phyloP scores from a whole-genome alignment of 441 rosid species.

The Gossypium davidsonii region DNA sequence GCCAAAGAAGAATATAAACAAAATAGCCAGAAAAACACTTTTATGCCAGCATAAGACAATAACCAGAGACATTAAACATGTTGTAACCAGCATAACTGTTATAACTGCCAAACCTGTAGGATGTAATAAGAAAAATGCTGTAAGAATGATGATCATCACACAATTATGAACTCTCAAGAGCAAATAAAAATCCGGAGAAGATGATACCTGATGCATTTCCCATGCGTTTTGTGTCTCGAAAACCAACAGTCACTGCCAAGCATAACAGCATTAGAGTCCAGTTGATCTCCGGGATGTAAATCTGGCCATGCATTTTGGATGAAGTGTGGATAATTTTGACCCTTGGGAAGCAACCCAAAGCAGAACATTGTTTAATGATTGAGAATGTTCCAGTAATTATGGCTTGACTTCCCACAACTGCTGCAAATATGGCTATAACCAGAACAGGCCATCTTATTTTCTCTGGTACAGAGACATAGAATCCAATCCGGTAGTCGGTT shows the following conservation, averaged over 20 bases:
- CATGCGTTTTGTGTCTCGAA: slow-evolving; percentile 66
- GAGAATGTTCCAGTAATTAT: slow-evolving; percentile 80
- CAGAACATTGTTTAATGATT: slow-evolving; percentile 66
- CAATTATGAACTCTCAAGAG: neutral
- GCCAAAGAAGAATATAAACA: slow-evolving; percentile 71
- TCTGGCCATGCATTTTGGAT: slow-evolving; percentile 62
- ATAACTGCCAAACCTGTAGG: slow-evolving; percentile 81
- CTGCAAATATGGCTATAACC: slow-evolving; percentile 66
- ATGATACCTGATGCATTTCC: slow-evolving; percentile 68
- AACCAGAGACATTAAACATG: slow-evolving; percentile 80
- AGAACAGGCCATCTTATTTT: slow-evolving; percentile 71
- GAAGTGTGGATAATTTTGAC: slow-evolving; percentile 81
- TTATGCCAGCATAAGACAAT: slow-evolving; percentile 83
- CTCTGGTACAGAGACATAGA: slow-evolving; percentile 88
- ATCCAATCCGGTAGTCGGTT: slow-evolving; percentile 62
- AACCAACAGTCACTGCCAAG: slow-evolving; percentile 68
- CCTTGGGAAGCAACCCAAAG: slow-evolving; percentile 69
- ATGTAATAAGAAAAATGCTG: slow-evolving; percentile 3
- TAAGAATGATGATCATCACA: neutral
- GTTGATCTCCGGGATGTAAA: slow-evolving; percentile 75
- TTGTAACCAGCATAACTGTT: slow-evolving; percentile 89
- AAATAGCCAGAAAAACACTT: slow-evolving; percentile 45
- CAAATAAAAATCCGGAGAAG: neutral
- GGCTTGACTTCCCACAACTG: slow-evolving; percentile 82
- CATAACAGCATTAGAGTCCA: slow-evolving; percentile 73